Evolutionary conservation across 805 yeast species (phyloP), one percentile per base, ranked within the genome.

Genomic region (Starmerella roubikii): DNA sequence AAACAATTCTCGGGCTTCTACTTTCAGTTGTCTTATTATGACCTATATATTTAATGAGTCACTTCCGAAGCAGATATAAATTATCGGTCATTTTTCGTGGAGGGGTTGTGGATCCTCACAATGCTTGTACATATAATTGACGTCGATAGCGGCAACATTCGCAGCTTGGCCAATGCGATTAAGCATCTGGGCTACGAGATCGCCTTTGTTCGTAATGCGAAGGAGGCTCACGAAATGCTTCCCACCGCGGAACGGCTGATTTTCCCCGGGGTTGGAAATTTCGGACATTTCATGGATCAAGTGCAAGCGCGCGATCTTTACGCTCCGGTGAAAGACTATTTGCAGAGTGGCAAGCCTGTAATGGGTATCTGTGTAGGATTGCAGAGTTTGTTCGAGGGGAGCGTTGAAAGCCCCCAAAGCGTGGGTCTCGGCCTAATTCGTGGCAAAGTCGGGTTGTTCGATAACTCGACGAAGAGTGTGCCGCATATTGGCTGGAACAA

Each of bases 321-420:
- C 12, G 69, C 64, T 27, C 93, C 93, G 0, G 61, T 93, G 20
- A 62, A 60, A 37, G 58, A 68, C 32, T 85, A 83, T 52, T 75
- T 86, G 27, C 60, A 65, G 7, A 64, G 79, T n/a, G 95, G 94
- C 1, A 74, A 74, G 51, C 83, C 93, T 13, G 62, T 91, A 22
- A 83, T 91, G 94, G 99, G 98, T 5, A 83, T 91, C 46, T 91
- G 99, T 64, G 97, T 91, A 31, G 99, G 99, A 7, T 65, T 91
- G 40, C 99, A 91, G 58, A 69, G 94, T 1, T 66, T 91, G 27
- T 84, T 88, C 53, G 59, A 60, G 15, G 74, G 76, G 2, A 79
- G 93, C 36, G 80, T 69, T 43, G 98, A 91, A 57, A 69, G 78
- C 35, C 76, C 82, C 13, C 64, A 58, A 13, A 67, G 69, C 22